Evolutionary conservation across 1,284 basidiomycete genomes (phyloP), one percentile per base, ranked within the genome.

Genomic region (Calocybe gambosa): DNA sequence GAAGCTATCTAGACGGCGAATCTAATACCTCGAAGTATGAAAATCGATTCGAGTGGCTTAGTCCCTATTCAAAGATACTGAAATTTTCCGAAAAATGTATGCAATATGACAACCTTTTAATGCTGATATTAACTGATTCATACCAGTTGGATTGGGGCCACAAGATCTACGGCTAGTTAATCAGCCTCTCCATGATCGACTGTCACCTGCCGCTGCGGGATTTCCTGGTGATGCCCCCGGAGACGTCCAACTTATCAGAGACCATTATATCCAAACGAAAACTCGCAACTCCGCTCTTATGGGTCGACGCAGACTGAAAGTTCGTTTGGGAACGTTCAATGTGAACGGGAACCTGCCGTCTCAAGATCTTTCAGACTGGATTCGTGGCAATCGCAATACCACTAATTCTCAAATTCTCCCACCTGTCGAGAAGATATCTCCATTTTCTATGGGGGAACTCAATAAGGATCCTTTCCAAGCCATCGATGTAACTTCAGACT

Each of bases 321-420:
- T 89, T 42, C 78, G 84, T 2, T 51, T 86, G 13, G 85, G 86
- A 13, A 85, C 83, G 1, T 89, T 89, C 66, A 89, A 89, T 54
- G 86, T 89, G 35, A 87, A 88, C 54, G 86, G 84, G 0, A 80
- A 80, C 55, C 51, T 74, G 28, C 85, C 86, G 2, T 78, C 82
- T 6, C 82, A 87, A 53, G 82, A 86, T 55, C 62, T 89, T 3
- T 66, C 65, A 4, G 55, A 58, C 13, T 70, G 68, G 68, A 51
- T 69, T 12, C 21, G 41, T 2, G 39, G 36, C 25, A 59, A 60
- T 45, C 21, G 21, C n/a, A n/a, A n/a, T 23, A 51, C 58, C 28
- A 42, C 39, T 19, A n/a, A 42, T 47, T 43, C 36, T 9, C 19
- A 33, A 13, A 35, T 37, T 10, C 50, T 62, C 23, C 58, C 62